Percentiles rank a stretch among this genome's conserved stretches.
phyloP scores from a whole-genome alignment of 768 basidiomycete genomes.

The Tylopilus plumbeoviolaceoides region DNA sequence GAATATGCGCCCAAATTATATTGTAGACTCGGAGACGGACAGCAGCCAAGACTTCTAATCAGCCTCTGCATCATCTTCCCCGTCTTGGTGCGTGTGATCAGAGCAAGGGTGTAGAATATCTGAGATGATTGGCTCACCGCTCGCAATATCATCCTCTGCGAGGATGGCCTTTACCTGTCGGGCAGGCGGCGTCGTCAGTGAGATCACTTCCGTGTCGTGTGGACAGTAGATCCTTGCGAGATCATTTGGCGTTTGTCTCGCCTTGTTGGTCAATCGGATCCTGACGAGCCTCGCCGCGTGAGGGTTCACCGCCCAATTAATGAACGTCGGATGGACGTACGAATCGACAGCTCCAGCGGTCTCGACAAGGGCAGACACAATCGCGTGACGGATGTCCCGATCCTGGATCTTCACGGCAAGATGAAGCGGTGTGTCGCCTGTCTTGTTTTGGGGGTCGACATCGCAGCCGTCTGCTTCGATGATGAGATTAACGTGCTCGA shows the following conservation, averaged over 20 bases:
- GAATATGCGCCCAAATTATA: background rate
- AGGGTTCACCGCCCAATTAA: background rate
- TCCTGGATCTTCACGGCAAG: conserved; percentile 23
- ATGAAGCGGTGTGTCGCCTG: conserved; percentile 28
- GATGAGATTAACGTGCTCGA: conserved; percentile 20
- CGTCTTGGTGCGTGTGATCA: conserved; percentile 7
- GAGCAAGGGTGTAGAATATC: background rate
- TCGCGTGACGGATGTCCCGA: conserved; percentile 9
- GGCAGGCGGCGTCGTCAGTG: conserved; percentile 18
- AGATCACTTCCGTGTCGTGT: conserved; percentile 12
- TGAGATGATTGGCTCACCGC: conserved; percentile 7
- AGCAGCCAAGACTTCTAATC: background rate
- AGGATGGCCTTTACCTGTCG: conserved; percentile 11
- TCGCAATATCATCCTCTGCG: conserved; percentile 15
- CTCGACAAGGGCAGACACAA: conserved; percentile 23
- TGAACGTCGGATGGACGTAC: conserved; percentile 5
- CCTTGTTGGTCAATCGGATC: conserved; percentile 24
- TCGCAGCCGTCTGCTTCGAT: conserved; percentile 27
- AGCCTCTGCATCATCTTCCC: background rate
- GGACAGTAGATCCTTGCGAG: conserved; percentile 20
- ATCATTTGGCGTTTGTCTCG: conserved; percentile 24
- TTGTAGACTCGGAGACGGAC: background rate
- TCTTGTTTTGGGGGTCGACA: conserved; percentile 24
- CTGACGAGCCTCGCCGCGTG: conserved; percentile 6
- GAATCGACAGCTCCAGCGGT: conserved; percentile 23